Base-by-base conservation (phyloP, 345 rosid species). In the Gossypium rotundifolium region DNA sequence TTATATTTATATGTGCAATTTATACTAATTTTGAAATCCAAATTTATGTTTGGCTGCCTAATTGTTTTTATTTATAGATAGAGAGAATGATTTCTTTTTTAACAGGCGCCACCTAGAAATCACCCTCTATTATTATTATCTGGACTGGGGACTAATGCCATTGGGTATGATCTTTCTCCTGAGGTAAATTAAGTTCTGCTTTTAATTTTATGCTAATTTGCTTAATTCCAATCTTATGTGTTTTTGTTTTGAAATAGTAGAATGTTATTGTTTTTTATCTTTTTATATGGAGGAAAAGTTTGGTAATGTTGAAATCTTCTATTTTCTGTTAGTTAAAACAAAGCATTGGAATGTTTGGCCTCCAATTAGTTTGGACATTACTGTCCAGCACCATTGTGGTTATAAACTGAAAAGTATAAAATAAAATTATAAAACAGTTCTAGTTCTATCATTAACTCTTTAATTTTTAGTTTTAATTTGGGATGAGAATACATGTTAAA, bases 71-170 rank as follows among this genome's bases (percentile, higher is more conserved):
- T 13, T 20, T 66, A 66, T 46, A 22, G 38, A 66, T 66, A 20
- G 40, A 23, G 14, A 6, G 25, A 66, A 11, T 22, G 11, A 2
- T 57, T 20, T 57, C 61, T 4, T 22, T 44, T 51, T 11, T 17
- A 27, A 23, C 76, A 94, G 98, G 98, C 90, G 8, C 91, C 94
- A 8, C 61, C 62, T 22, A 90, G 97, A 86, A 91, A 86, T 75
- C 99, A 93, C 69, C 99, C 99, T 49, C 86, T 95, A 65, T 75
- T 95, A 85, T 84, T 95, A 16, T 75, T 95, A 67, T 95, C 99
- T 74, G 98, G 99, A 66, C 93, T 95, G 17, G 99, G 98, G 70
- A 93, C 97, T 17, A 95, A 91, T 84, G 97, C 99, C 67, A 90
- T 95, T 38, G 98, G 98, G 46, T 95, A 91, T 45, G 99, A 95